Evolutionary conservation across 495 filamentous ascomycete species (phyloP).

Genomic region (Aspergillus haitiensis): DNA sequence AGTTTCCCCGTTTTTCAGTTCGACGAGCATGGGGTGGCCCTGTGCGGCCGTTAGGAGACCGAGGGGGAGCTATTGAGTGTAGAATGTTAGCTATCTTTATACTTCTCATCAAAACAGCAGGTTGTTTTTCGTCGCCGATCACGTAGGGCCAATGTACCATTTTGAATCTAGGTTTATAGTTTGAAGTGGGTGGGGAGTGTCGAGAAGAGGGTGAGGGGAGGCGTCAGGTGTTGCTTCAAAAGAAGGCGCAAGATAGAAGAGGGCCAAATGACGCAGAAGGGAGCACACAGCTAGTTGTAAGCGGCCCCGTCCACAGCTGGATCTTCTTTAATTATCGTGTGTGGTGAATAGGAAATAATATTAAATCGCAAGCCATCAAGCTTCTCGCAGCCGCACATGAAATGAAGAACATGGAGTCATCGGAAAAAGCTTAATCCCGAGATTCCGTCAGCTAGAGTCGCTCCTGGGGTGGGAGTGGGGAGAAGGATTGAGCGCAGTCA

Average conservation of each 20-base stretch:
- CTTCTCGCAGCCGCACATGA: neutral
- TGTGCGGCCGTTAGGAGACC: constrained; percentile 92
- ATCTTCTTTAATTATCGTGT: neutral
- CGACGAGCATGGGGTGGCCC: constrained; percentile 98
- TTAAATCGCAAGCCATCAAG: neutral
- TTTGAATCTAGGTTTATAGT: constrained; percentile 1
- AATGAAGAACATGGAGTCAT: constrained; percentile 18
- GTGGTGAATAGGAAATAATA: neutral
- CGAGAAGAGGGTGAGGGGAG: neutral
- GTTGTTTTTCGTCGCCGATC: neutral
- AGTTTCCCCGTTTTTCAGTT: constrained; percentile 98
- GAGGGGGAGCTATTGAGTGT: constrained; percentile 69
- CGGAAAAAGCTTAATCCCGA: constrained; percentile 40
- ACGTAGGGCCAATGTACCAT: constrained; percentile 26
- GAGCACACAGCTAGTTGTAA: too few relatives aligned
- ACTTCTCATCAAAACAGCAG: neutral
- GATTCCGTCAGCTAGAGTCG: constrained; percentile 7
- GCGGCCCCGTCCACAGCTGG: too few relatives aligned
- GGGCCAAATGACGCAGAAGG: too few relatives aligned
- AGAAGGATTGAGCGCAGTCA: neutral
- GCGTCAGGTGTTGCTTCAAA: neutral
- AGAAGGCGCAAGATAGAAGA: neutral
- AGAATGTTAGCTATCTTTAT: constrained; percentile 9
- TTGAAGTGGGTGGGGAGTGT: constrained; percentile 3
- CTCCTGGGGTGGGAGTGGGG: neutral